These are phyloP conservation scores for Hanseniaspora lachancei DNA, from an alignment of 805 yeast genomes.

Conservation along the genomic window DNA sequence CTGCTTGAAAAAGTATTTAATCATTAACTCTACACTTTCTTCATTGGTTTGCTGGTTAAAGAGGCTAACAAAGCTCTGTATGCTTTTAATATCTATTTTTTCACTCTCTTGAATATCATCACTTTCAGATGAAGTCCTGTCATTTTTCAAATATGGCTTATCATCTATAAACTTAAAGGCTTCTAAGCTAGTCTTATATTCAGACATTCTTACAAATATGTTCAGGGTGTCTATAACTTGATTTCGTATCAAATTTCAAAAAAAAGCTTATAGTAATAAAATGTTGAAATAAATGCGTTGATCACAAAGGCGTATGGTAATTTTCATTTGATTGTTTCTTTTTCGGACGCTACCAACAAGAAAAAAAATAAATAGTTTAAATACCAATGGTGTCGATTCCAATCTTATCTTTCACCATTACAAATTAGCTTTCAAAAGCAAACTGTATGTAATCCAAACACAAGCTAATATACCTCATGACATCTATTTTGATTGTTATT, in stretches of 20 bases:
- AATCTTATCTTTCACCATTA: too few relatives aligned
- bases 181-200: not conserved
- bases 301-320: too few relatives aligned
- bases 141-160: not conserved
- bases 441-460: not conserved
- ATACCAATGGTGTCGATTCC: too few relatives aligned
- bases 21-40: not conserved
- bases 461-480: not conserved
- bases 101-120: not conserved
- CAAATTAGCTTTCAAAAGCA: too few relatives aligned
- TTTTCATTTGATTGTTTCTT: too few relatives aligned
- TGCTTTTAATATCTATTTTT: not conserved
- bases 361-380: not conserved
- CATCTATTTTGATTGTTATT: not conserved
- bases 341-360: not conserved
- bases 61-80: not conserved
- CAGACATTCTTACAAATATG: not conserved
- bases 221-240: not conserved
- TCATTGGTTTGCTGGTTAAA: not conserved
- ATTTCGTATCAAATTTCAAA: too few relatives aligned
- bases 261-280: too few relatives aligned
- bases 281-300: too few relatives aligned
- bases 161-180: not conserved
- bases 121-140: not conserved
- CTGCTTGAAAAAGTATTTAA: conserved; percentile 3